Base-by-base conservation (phyloP, 2,329 filamentous ascomycete genomes). In the Xylariaceae sp. region DNA sequence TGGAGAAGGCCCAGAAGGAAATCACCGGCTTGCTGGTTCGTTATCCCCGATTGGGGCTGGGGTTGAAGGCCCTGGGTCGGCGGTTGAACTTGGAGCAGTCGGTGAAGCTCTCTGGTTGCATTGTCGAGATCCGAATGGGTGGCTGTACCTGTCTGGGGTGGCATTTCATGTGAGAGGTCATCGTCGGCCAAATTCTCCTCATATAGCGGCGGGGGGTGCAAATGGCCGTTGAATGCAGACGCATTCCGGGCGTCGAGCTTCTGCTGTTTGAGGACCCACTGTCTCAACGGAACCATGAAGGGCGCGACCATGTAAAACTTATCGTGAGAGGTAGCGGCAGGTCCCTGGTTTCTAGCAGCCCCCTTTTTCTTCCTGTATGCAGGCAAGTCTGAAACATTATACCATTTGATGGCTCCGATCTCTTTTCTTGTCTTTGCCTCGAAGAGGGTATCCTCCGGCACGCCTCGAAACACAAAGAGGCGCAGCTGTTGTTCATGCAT, bases 301-400 rank as follows among this genome's bases (percentile, higher is more conserved):
- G 90, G 89, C 0, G 88, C 88, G 13, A 98, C 92, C 86, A 96
- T 95, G 61, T 95, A 98, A 57, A 95, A 96, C 53, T 90, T 95
- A 57, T 85, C 78, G 47, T 82, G 85, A 3, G 69, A 60, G 11
- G 64, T 63, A 10, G 75, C 60, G 19, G 63, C 68, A 32, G 80
- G 71, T 29, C 76, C 70, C n/a, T 77, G 70, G 12, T 50, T 55
- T 35, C 75, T 69, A 10, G 65, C 65, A 30, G 57, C 57, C 13
- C 67, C 68, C 17, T 44, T 88, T 46, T 70, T 77, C 56, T 83
- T 84, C 35, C 80, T 78, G 49, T 86, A 79, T 0, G 84, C 86
- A 1, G 92, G 90, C 17, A 98, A 71, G 40, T 95, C 88, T 0
- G 83, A 83, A 25, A 98, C 67, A 47, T 80, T 86, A 63, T 93